Base-by-base conservation (phyloP, 2,329 filamentous ascomycete species). In the Raffaelea arxii region DNA sequence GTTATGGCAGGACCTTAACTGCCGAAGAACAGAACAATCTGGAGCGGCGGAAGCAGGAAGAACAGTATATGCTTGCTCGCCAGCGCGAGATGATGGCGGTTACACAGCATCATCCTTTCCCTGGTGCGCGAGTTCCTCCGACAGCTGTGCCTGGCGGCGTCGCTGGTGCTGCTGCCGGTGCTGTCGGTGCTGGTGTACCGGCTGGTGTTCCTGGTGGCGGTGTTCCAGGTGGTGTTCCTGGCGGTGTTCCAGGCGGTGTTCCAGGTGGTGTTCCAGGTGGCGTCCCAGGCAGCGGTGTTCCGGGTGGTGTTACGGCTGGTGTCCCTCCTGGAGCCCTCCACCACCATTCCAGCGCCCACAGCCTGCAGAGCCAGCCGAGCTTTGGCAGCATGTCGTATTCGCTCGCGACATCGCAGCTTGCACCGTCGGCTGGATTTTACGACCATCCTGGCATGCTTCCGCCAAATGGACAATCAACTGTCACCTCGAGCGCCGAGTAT, bases 21-120 rank as follows among this genome's bases (percentile, higher is more conserved):
- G 92, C 92, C 0, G 91, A 97, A 59, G 92, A 98, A 64, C 92
- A 98, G 62, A 98, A 98, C 66, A 94, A 94, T 35, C 71, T 98
- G 2, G 92, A 98, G 67, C 80, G 92, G 46, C 78, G 92, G 44
- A 98, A 98, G 70, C 92, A 98, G 63, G 92, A 98, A 65, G 94
- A 98, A 60, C 92, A 98, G 62, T 95, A 92, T 62, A 74, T 94
- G 30, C 94, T 97, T 80, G 92, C 94, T 40, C 84, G 92, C 37
- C 92, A 98, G 64, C 88, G 95, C 55, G 92, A 98, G 62, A 87
- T 88, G 55, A 77, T 96, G 46, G 85, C 89, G 52, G 49, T 47
- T 9, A 86, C 89, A 53, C 89, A 94, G 59, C 89, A 57, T 30
- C 49, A 49, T 6, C 42, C 49, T 18, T 51, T 53, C 19, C 22